These are phyloP conservation scores for Cordyceps cateniannulata DNA, from an alignment of 2,329 filamentous ascomycete species.

Conservation along the genomic window DNA sequence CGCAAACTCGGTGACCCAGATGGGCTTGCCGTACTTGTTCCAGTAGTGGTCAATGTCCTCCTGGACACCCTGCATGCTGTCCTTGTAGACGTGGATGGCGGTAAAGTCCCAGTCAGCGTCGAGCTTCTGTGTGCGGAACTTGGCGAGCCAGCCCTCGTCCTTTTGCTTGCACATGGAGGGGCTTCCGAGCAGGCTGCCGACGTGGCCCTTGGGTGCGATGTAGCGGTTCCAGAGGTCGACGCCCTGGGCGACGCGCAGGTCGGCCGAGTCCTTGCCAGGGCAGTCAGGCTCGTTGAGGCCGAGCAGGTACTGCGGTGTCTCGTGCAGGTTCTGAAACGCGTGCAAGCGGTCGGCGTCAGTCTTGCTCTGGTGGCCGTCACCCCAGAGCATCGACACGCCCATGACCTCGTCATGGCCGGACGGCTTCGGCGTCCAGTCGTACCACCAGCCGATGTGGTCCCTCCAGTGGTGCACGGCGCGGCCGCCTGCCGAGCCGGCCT, in stretches of 20 bases:
- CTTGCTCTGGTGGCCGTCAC: conserved; percentile 13
- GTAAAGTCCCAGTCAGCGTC: conserved; percentile 15
- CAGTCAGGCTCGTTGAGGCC: conserved; percentile 17
- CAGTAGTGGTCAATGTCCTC: no score
- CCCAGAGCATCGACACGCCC: conserved; percentile 17
- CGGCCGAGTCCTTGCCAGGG: conserved; percentile 13
- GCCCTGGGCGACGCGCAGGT: conserved; percentile 26
- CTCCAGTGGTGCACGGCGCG: conserved; percentile 13
- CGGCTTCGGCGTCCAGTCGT: conserved; percentile 15
- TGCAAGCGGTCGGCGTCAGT: conserved; percentile 12
- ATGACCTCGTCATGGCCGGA: conserved; percentile 6
- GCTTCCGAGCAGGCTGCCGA: conserved; percentile 46
- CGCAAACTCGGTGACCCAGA: conserved; percentile 16
- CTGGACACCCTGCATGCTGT: conserved; percentile 15
- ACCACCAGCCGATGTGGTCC: conserved; percentile 16
- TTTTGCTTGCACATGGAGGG: conserved; percentile 54
- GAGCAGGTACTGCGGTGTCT: conserved; percentile 14
- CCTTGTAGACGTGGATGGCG: conserved; percentile 16
- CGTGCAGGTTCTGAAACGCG: conserved; percentile 11
- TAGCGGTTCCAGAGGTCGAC: conserved; percentile 41
- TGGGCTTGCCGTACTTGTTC: conserved; percentile 17
- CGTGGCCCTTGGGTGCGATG: conserved; percentile 63
- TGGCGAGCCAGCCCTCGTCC: conserved; percentile 16
- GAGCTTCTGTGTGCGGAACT: conserved; percentile 12
- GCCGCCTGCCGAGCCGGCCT: conserved; percentile 16